Percentiles rank a stretch among this genome's conserved stretches.
These are phyloP conservation scores for Globisporangium camurandrum DNA, from an alignment of 352 stramenopile species.

Conservation along the genomic window DNA sequence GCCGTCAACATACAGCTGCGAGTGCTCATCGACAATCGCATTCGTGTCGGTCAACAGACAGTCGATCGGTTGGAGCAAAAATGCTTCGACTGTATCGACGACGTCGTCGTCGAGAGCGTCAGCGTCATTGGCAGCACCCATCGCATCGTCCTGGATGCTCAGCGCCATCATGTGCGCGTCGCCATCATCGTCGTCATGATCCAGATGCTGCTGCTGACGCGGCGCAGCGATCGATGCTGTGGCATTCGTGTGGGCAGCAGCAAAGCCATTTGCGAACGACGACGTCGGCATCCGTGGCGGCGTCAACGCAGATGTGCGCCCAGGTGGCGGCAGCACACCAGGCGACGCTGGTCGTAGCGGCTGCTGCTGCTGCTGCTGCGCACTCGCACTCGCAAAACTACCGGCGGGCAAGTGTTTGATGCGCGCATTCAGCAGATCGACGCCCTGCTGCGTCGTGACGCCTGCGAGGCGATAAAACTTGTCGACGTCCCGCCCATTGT, in stretches of 20 bases:
- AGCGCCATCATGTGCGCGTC: slow-evolving; percentile 51
- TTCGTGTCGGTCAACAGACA: slow-evolving; percentile 49
- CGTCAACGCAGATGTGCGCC: neutral
- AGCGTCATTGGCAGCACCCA: neutral
- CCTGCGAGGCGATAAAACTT: slow-evolving; percentile 72
- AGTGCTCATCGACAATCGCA: slow-evolving; percentile 50
- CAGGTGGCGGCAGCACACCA: neutral
- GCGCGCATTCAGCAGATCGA: slow-evolving; percentile 65
- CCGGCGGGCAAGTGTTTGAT: slow-evolving; percentile 63
- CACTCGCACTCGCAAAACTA: slow-evolving; percentile 8
- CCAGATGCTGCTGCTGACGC: slow-evolving; percentile 10
- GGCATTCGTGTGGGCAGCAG: too few relatives aligned
- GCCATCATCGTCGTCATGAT: slow-evolving; percentile 37
- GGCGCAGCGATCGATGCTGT: neutral
- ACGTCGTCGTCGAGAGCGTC: neutral
- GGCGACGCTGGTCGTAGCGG: neutral
- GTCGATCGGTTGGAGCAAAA: slow-evolving; percentile 63
- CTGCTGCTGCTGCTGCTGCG: neutral
- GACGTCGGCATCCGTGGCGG: slow-evolving; percentile 16
- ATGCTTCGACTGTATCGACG: slow-evolving; percentile 25
- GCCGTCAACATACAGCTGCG: slow-evolving; percentile 48
- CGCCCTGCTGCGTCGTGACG: slow-evolving; percentile 71
- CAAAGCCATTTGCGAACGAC: slow-evolving; percentile 15
- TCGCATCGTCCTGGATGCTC: slow-evolving; percentile 15
- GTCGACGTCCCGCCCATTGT: slow-evolving; percentile 42